Conservation (phyloP, 2,329 filamentous ascomycete species). For the Sordariomycetes sp. region DNA sequence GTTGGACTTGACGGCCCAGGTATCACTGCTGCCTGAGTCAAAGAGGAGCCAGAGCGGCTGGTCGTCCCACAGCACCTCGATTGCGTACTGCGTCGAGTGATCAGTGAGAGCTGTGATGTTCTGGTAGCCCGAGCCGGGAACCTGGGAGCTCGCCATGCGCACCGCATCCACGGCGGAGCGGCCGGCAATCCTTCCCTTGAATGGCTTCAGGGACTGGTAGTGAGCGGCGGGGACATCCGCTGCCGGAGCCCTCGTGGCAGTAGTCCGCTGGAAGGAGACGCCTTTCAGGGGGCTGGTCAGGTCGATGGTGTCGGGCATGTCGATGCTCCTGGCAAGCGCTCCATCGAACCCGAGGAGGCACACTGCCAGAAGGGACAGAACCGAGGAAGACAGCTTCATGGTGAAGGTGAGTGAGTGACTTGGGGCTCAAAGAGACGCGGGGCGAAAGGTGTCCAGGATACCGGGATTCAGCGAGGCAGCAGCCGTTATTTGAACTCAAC, state of each 20-base stretch:
- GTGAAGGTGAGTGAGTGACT: not conserved
- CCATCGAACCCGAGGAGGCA: not conserved
- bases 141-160: slow-evolving; percentile 4
- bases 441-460: not conserved
- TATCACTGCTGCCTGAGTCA: slow-evolving; percentile 38
- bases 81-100: slow-evolving; percentile 26
- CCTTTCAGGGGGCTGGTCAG: slow-evolving; percentile 21
- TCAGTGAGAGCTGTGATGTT: slow-evolving; percentile 23
- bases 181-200: slow-evolving; percentile 11
- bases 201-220: slow-evolving; percentile 18
- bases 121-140: slow-evolving; percentile 12
- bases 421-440: not conserved
- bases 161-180: slow-evolving; percentile 18
- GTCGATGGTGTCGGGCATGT: not conserved
- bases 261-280: slow-evolving; percentile 20
- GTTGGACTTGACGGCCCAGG: slow-evolving; percentile 27
- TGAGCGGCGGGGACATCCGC: slow-evolving; percentile 15
- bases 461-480: not conserved
- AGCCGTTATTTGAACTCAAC: not conserved
- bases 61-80: slow-evolving; percentile 25
- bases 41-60: slow-evolving; percentile 26
- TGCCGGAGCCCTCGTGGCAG: slow-evolving; percentile 12
- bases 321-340: not conserved
- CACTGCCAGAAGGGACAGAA: not conserved
- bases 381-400: not conserved